These are phyloP conservation scores for Aphanomyces invadans DNA, from an alignment of 352 stramenopile species.

Conservation along the genomic window DNA sequence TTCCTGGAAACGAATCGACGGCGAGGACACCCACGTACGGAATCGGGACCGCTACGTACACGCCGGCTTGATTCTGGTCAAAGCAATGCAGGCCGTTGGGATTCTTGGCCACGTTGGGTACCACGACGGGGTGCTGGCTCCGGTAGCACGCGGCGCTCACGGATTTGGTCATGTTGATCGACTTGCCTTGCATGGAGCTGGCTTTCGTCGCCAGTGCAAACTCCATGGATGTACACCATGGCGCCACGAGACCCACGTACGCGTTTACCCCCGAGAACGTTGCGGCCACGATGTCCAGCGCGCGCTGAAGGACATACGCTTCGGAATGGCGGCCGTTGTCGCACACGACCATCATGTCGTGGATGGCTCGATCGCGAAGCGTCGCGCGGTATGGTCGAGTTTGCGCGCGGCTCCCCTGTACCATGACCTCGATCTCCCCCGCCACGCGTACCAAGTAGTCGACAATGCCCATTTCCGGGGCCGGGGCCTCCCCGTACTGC, in stretches of 20 bases:
- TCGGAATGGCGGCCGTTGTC: conserved; percentile 34
- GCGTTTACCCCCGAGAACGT: conserved; percentile 53
- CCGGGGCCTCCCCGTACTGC: conserved; percentile 33
- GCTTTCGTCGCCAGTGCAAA: conserved; percentile 43
- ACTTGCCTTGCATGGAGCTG: conserved; percentile 45
- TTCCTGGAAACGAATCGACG: conserved; percentile 58
- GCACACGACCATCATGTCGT: conserved; percentile 42
- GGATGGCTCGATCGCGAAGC: conserved; percentile 34
- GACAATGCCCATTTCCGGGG: conserved; percentile 67
- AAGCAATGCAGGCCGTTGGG: conserved; percentile 33
- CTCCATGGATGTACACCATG: conserved; percentile 38
- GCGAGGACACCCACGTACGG: conserved; percentile 58
- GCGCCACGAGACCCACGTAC: conserved; percentile 54
- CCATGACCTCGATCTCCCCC: conserved; percentile 17
- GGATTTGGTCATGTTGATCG: conserved; percentile 36
- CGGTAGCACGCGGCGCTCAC: conserved; percentile 48
- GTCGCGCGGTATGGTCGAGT: conserved; percentile 24
- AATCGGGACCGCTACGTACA: conserved; percentile 63
- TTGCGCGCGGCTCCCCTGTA: conserved; percentile 14
- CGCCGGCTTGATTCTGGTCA: conserved; percentile 24
- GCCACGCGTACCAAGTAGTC: conserved; percentile 56
- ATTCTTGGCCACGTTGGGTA: conserved; percentile 39
- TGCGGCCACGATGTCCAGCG: conserved; percentile 43
- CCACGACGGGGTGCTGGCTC: conserved; percentile 38
- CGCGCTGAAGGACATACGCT: conserved; percentile 37